Evolutionary conservation across 2,329 filamentous ascomycete species (phyloP).

Genomic region (Colletotrichum cereale): DNA sequence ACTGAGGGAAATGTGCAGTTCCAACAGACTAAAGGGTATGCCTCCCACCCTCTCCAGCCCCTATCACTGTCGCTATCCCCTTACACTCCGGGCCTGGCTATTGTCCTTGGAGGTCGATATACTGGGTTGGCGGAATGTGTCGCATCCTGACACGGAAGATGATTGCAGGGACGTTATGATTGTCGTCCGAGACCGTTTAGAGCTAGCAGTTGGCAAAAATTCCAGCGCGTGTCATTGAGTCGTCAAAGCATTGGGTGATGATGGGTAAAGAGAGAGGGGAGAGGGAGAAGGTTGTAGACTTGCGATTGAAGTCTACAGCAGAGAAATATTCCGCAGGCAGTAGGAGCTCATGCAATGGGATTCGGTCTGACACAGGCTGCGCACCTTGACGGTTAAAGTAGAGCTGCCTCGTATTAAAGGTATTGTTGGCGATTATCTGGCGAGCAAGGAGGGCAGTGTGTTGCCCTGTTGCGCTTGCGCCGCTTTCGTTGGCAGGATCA

Average conservation of each 20-base stretch:
- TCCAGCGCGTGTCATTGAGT: background rate
- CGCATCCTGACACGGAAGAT: too few relatives aligned
- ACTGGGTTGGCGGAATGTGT: too few relatives aligned
- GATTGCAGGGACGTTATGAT: too few relatives aligned
- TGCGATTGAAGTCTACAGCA: background rate
- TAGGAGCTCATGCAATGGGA: background rate
- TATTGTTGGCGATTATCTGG: background rate
- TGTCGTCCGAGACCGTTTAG: too few relatives aligned
- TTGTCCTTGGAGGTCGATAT: too few relatives aligned
- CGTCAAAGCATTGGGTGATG: too few relatives aligned
- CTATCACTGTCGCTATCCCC: too few relatives aligned
- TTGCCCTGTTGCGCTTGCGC: background rate
- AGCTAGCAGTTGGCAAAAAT: background rate
- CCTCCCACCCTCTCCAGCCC: too few relatives aligned
- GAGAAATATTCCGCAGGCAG: background rate
- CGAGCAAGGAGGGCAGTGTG: background rate
- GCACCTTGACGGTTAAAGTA: slow-evolving; percentile 4
- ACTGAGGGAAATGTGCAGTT: too few relatives aligned
- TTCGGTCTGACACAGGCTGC: background rate
- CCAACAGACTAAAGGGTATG: too few relatives aligned
- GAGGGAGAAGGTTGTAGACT: background rate
- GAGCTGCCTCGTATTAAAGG: background rate
- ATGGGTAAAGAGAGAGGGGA: background rate
- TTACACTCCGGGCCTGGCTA: too few relatives aligned
- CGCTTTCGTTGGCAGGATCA: background rate